phyloP scores from a whole-genome alignment of 2,329 filamentous ascomycete species.

The Aspergillus fijiensis region DNA sequence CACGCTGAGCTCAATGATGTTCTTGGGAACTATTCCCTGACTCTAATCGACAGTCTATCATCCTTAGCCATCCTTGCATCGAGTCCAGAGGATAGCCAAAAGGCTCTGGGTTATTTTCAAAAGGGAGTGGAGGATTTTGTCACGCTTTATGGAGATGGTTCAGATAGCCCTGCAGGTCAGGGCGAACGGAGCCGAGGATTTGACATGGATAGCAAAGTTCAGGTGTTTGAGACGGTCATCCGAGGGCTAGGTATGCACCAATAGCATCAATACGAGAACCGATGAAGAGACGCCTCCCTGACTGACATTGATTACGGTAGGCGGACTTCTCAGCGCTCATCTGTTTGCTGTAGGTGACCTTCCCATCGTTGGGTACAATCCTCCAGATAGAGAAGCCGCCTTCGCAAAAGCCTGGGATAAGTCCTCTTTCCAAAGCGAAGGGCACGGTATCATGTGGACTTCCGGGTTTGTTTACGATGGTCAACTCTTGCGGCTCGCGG shows the following conservation, averaged over 20 bases:
- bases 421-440: constrained; percentile 19
- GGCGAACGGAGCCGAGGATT: constrained; percentile 78
- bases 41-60: constrained; percentile 90
- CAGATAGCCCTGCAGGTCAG: constrained; percentile 63
- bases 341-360: constrained; percentile 88
- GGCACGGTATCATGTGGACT: constrained; percentile 63
- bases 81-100: constrained; percentile 54
- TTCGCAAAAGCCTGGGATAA: constrained; percentile 47
- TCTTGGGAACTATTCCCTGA: constrained; percentile 94
- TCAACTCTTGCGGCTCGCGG: constrained; percentile 82
- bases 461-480: constrained; percentile 82
- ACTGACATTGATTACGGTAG: constrained; percentile 35
- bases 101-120: constrained; percentile 74
- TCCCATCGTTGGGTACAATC: constrained; percentile 76
- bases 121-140: constrained; percentile 74
- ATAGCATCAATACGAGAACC: not conserved
- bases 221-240: constrained; percentile 98
- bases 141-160: constrained; percentile 82
- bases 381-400: constrained; percentile 41
- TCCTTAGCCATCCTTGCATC: constrained; percentile 89
- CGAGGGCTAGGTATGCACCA: constrained; percentile 59
- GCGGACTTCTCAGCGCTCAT: constrained; percentile 88
- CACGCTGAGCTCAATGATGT: constrained; percentile 92
- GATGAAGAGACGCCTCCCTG: not conserved
- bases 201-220: constrained; percentile 94